phyloP scores from a whole-genome alignment of 495 filamentous ascomycete genomes.

The Talaromyces wortmannii region DNA sequence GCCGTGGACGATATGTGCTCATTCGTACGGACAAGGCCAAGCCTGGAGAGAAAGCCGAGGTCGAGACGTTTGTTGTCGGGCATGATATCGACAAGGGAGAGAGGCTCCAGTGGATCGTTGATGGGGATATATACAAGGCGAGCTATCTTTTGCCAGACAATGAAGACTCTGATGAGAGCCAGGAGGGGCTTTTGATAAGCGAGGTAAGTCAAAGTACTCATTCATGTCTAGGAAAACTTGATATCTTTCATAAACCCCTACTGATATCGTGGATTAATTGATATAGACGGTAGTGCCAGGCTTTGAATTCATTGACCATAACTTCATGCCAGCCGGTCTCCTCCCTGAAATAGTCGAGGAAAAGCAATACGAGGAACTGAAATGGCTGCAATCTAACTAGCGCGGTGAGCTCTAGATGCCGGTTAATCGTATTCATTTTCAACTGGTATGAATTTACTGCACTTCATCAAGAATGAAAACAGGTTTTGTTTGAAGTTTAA shows the following conservation, averaged over 20 bases:
- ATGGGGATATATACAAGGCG: constrained; percentile 58
- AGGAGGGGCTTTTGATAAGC: constrained; percentile 51
- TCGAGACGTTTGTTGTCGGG: constrained; percentile 60
- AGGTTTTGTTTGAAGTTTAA: too few species aligned
- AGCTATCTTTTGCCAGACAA: constrained; percentile 47
- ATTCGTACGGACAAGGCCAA: constrained; percentile 44
- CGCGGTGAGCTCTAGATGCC: too few species aligned
- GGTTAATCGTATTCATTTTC: too few species aligned
- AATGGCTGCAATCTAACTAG: constrained; percentile 28
- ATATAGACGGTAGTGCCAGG: constrained; percentile 54
- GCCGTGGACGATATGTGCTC: constrained; percentile 53
- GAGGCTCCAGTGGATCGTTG: constrained; percentile 61
- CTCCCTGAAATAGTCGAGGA: constrained; percentile 40
- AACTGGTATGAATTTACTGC: too few species aligned
- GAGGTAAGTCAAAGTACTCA: constrained; percentile 34
- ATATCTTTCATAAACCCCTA: not conserved
- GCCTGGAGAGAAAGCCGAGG: constrained; percentile 21
- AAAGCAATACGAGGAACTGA: constrained; percentile 39
- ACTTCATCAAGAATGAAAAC: too few species aligned
- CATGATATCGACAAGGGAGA: constrained; percentile 47
- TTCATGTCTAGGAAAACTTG: not conserved
- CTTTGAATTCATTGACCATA: constrained; percentile 58
- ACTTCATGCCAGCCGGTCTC: constrained; percentile 41
- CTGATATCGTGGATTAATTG: not conserved
- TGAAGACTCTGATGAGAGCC: constrained; percentile 22